Conservation (phyloP, 208 protist genomes). For the Wallacemonas sp. region DNA sequence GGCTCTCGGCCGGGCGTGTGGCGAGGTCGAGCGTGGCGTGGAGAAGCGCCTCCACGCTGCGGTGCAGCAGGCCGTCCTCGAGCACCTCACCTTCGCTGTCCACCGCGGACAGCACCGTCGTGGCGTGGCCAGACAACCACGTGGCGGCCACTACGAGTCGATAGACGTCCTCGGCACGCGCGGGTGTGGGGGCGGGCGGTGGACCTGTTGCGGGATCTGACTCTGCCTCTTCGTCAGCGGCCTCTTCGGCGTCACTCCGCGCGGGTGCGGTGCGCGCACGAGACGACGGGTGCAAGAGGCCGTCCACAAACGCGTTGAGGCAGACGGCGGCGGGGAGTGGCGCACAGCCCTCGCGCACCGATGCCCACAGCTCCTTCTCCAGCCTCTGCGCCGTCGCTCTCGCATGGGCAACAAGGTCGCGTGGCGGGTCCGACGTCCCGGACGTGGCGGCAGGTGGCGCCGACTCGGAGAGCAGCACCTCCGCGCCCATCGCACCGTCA, state of each 20-base stretch:
- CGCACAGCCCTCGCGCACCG: slow-evolving; percentile 4
- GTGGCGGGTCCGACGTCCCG: no score
- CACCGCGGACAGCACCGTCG: not conserved
- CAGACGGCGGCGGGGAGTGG: slow-evolving; percentile 14
- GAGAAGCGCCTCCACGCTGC: not conserved
- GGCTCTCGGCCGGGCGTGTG: no score
- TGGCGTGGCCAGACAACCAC: not conserved
- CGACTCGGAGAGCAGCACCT: not conserved
- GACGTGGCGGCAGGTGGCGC: no score
- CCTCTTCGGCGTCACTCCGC: not conserved
- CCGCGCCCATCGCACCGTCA: not conserved
- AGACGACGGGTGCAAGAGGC: no score
- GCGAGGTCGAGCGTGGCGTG: not conserved
- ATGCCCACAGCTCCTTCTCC: not conserved
- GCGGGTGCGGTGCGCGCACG: not conserved
- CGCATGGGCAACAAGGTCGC: not conserved
- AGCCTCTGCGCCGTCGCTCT: not conserved
- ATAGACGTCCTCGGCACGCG: not conserved
- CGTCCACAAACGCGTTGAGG: not conserved
- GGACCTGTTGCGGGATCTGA: no score
- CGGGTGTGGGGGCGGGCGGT: no score
- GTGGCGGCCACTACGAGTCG: not conserved
- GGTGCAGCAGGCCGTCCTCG: not conserved
- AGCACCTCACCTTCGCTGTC: not conserved
- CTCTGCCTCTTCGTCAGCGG: not conserved